phyloP scores from a whole-genome alignment of 306 rosid species.

The Benincasa hispida region DNA sequence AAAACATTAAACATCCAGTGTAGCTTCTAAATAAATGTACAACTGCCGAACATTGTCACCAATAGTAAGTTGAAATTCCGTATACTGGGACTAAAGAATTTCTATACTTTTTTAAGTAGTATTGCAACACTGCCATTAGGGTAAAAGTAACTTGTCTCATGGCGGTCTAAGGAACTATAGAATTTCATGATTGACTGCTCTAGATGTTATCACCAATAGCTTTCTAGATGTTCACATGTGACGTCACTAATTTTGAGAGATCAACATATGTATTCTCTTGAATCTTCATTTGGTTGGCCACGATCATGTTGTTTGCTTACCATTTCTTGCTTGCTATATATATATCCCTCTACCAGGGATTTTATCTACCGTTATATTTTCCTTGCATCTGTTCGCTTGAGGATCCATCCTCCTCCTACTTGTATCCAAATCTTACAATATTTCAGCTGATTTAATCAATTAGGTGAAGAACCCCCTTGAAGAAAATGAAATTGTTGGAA shows the following conservation, averaged over 20 bases:
- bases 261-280: not conserved
- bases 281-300: not conserved
- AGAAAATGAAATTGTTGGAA: conserved; percentile 68
- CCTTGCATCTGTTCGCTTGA: not conserved
- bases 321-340: not conserved
- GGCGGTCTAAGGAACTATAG: not conserved
- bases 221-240: not conserved
- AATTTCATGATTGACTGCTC: not conserved
- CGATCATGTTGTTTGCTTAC: not conserved
- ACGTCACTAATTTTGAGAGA: not conserved
- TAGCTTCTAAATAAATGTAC: not conserved
- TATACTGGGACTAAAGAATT: not conserved
- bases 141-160: too few species aligned
- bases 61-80: not conserved
- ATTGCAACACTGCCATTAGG: too few species aligned
- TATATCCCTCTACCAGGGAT: not conserved
- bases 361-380: not conserved
- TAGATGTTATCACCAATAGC: too few species aligned
- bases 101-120: not conserved
- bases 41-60: not conserved
- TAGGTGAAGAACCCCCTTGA: conserved; percentile 93
- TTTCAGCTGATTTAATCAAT: conserved; percentile 21
- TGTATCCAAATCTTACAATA: conserved; percentile 12
- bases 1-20: not conserved
- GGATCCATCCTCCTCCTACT: not conserved